Percentiles rank a stretch among this genome's conserved stretches.
These are phyloP conservation scores for Neonectria sp. DNA, from an alignment of 2,329 filamentous ascomycete species.

Conservation along the genomic window DNA sequence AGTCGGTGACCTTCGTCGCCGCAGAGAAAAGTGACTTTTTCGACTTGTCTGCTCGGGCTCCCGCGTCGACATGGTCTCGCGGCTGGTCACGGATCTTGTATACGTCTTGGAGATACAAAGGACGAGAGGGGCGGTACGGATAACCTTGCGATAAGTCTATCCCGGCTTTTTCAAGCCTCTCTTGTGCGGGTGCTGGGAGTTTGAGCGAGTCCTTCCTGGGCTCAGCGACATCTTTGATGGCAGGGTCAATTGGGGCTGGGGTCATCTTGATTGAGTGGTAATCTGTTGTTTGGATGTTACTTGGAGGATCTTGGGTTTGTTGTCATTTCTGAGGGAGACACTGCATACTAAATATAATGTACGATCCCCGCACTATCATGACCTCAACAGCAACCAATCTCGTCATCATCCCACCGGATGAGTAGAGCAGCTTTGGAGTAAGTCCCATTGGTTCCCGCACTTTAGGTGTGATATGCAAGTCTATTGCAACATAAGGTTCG, in stretches of 20 bases:
- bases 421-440: background rate
- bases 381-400: background rate
- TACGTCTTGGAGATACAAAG: slow-evolving; percentile 79
- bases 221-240: slow-evolving; percentile 74
- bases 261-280: slow-evolving; percentile 54
- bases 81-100: slow-evolving; percentile 72
- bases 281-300: background rate
- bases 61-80: slow-evolving; percentile 72
- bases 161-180: slow-evolving; percentile 76
- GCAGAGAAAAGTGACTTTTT: slow-evolving; percentile 74
- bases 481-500: background rate
- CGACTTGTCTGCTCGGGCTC: slow-evolving; percentile 74
- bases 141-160: slow-evolving; percentile 80
- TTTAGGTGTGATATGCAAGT: background rate
- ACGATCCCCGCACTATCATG: background rate
- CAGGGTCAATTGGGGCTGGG: slow-evolving; percentile 72
- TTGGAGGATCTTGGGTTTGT: background rate
- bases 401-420: slow-evolving; percentile 2
- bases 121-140: slow-evolving; percentile 77
- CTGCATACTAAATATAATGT: background rate
- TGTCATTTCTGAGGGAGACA: background rate
- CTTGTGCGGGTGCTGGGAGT: slow-evolving; percentile 70
- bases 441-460: background rate
- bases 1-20: slow-evolving; percentile 73
- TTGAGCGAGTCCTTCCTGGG: slow-evolving; percentile 76